Percentiles rank a stretch among this genome's conserved stretches.
phyloP scores from a whole-genome alignment of 2,329 filamentous ascomycete genomes.

The Botrytis galanthina region DNA sequence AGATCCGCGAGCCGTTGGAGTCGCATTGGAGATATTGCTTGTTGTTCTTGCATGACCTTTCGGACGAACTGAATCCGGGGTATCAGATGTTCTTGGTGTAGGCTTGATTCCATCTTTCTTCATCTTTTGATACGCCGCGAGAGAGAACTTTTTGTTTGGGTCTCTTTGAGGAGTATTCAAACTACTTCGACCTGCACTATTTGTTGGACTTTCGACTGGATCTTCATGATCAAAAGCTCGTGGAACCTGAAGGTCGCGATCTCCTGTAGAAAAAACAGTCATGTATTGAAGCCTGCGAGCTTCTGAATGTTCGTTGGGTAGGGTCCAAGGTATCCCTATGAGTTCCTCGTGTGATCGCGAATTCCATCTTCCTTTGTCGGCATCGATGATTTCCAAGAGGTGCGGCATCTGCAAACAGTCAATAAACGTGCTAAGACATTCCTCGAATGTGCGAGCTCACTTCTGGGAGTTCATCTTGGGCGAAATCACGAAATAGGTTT shows the following conservation, averaged over 20 bases:
- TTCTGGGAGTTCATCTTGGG: slow-evolving; percentile 17
- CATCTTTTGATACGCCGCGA: slow-evolving; percentile 38
- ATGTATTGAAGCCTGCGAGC: slow-evolving; percentile 37
- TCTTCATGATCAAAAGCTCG: slow-evolving; percentile 35
- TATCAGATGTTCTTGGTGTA: slow-evolving; percentile 24
- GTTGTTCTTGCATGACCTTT: slow-evolving; percentile 26
- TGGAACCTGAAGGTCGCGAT: slow-evolving; percentile 32
- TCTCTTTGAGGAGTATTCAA: slow-evolving; percentile 35
- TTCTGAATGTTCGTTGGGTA: slow-evolving; percentile 36
- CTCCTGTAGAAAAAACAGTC: slow-evolving; percentile 34
- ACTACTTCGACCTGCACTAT: slow-evolving; percentile 32
- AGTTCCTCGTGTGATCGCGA: slow-evolving; percentile 22
- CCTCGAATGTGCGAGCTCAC: slow-evolving; percentile 12
- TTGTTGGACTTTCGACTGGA: slow-evolving; percentile 28
- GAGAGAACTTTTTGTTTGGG: slow-evolving; percentile 36
- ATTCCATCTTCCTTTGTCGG: neutral
- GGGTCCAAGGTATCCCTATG: slow-evolving; percentile 28
- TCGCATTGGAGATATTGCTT: slow-evolving; percentile 26
- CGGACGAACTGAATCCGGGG: slow-evolving; percentile 23
- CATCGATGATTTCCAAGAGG: slow-evolving; percentile 17
- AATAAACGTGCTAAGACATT: slow-evolving; percentile 3
- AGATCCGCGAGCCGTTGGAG: slow-evolving; percentile 30
- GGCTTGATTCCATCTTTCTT: slow-evolving; percentile 35
- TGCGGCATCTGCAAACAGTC: slow-evolving; percentile 12
- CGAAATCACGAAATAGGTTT: slow-evolving; percentile 5